Evolutionary conservation across 176 grass and related monocot species (phyloP).

Genomic region (Aegilops tauschii): DNA sequence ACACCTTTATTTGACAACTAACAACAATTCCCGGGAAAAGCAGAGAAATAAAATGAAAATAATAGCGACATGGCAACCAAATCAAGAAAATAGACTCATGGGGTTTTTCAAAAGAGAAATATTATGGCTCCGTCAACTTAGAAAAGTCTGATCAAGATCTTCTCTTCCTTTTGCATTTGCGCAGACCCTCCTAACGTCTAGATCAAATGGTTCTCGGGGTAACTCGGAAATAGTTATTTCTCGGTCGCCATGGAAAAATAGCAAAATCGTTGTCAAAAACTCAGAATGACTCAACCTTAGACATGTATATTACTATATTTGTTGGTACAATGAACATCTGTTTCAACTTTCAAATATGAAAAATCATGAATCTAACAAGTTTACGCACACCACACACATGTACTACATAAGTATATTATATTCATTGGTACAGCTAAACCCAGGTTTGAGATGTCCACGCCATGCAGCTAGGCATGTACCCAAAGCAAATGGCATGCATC

Average conservation of each 20-base stretch:
- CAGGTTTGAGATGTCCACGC: neutral
- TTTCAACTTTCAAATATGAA: too few relatives aligned
- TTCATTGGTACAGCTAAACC: neutral
- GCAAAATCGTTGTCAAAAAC: too few relatives aligned
- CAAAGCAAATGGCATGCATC: neutral
- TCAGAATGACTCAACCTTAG: too few relatives aligned
- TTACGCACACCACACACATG: too few relatives aligned
- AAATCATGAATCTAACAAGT: too few relatives aligned
- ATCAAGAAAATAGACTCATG: neutral
- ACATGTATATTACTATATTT: too few relatives aligned
- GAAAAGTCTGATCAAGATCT: neutral
- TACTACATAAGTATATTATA: too few relatives aligned
- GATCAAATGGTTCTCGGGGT: too few relatives aligned
- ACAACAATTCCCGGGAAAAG: neutral
- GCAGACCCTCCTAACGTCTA: too few relatives aligned
- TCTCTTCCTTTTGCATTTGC: too few relatives aligned
- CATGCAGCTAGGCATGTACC: neutral
- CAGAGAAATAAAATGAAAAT: neutral
- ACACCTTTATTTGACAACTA: constrained; percentile 7
- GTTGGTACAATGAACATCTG: too few relatives aligned
- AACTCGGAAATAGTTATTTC: neutral
- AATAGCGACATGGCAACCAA: neutral
- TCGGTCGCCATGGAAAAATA: neutral
- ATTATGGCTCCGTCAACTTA: neutral
- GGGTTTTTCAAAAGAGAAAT: neutral